Percentiles rank a stretch among this genome's conserved stretches.
phyloP scores from a whole-genome alignment of 2,329 filamentous ascomycete species.

The Tolypocladium album region DNA sequence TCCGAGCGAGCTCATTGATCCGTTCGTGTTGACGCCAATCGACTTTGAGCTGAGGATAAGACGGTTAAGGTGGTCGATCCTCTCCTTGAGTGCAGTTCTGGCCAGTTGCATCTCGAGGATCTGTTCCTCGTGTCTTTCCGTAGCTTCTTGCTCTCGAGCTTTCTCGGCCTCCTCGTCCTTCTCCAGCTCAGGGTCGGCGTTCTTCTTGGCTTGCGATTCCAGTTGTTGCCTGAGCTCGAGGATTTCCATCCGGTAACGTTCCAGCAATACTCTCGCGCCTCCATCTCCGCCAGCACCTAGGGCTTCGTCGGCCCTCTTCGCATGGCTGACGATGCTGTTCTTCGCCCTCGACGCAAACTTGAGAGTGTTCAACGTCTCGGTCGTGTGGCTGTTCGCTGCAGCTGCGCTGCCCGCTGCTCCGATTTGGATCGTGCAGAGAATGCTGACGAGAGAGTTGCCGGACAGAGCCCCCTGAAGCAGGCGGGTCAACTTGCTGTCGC shows the following conservation, averaged over 20 bases:
- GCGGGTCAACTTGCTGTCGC: slow-evolving; percentile 94
- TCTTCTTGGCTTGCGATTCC: slow-evolving; percentile 67
- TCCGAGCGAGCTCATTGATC: slow-evolving; percentile 58
- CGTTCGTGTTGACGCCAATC: slow-evolving; percentile 76
- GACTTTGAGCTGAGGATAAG: slow-evolving; percentile 94
- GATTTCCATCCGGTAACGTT: slow-evolving; percentile 92
- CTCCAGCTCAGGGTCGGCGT: slow-evolving; percentile 47
- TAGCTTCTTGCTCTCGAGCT: slow-evolving; percentile 65
- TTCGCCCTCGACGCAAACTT: slow-evolving; percentile 96
- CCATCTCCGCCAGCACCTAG: slow-evolving; percentile 72
- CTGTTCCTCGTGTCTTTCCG: slow-evolving; percentile 87
- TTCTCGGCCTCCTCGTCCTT: slow-evolving; percentile 63
- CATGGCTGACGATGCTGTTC: slow-evolving; percentile 96
- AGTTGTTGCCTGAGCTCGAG: slow-evolving; percentile 69
- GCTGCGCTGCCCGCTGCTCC: slow-evolving; percentile 66
- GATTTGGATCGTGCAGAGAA: slow-evolving; percentile 91
- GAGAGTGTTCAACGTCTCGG: slow-evolving; percentile 87
- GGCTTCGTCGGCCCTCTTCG: slow-evolving; percentile 88
- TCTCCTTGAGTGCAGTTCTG: slow-evolving; percentile 88
- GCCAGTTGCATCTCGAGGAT: slow-evolving; percentile 98
- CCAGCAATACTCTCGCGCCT: slow-evolving; percentile 74
- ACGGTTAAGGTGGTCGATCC: slow-evolving; percentile 92
- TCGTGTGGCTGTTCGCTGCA: slow-evolving; percentile 61
- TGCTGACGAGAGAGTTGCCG: slow-evolving; percentile 89
- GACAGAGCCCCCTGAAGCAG: slow-evolving; percentile 86